A percentile compares a stretch with the other conserved stretches of the same genome.
Conservation (phyloP, 225 moss, liverwort and hornwort genomes). For the Anthoceros angustus region DNA sequence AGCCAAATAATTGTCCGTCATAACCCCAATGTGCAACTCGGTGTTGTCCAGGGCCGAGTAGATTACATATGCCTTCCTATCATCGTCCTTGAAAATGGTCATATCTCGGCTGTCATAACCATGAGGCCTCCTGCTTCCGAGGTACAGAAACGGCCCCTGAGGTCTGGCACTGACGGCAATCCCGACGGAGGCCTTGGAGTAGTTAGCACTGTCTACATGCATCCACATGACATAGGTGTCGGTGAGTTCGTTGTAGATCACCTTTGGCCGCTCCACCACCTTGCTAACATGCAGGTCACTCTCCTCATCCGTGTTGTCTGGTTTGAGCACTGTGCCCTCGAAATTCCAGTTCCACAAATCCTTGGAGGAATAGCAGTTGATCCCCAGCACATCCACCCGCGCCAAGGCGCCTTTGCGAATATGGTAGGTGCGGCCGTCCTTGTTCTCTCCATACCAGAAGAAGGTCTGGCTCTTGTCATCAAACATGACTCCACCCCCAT, state of each 20-base stretch:
- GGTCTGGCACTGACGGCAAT: slow-evolving; percentile 71
- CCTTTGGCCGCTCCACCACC: slow-evolving; percentile 90
- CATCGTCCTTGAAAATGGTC: slow-evolving; percentile 88
- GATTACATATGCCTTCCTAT: slow-evolving; percentile 69
- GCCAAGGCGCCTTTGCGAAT: slow-evolving; percentile 38
- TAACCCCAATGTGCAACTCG: slow-evolving; percentile 80
- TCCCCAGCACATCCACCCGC: slow-evolving; percentile 88
- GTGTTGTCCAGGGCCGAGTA: slow-evolving; percentile 89
- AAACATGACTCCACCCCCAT: slow-evolving; percentile 80
- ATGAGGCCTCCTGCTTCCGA: slow-evolving; percentile 84
- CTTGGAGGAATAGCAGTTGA: slow-evolving; percentile 91
- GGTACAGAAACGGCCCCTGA: slow-evolving; percentile 53
- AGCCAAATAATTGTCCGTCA: slow-evolving; percentile 77
- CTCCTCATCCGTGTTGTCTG: slow-evolving; percentile 41
- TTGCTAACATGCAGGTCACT: slow-evolving; percentile 67
- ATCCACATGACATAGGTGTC: slow-evolving; percentile 37
- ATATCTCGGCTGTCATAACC: slow-evolving; percentile 93
- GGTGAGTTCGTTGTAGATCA: slow-evolving; percentile 67
- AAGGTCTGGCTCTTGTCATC: slow-evolving; percentile 53
- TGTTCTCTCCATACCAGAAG: slow-evolving; percentile 97
- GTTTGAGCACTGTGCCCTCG: slow-evolving; percentile 56
- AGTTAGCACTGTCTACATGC: too few species aligned
- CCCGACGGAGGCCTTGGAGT: slow-evolving; percentile 82
- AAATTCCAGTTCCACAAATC: slow-evolving; percentile 95
- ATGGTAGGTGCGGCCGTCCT: slow-evolving; percentile 67